phyloP scores from a whole-genome alignment of 306 rosid genomes.

The Urtica urens region DNA sequence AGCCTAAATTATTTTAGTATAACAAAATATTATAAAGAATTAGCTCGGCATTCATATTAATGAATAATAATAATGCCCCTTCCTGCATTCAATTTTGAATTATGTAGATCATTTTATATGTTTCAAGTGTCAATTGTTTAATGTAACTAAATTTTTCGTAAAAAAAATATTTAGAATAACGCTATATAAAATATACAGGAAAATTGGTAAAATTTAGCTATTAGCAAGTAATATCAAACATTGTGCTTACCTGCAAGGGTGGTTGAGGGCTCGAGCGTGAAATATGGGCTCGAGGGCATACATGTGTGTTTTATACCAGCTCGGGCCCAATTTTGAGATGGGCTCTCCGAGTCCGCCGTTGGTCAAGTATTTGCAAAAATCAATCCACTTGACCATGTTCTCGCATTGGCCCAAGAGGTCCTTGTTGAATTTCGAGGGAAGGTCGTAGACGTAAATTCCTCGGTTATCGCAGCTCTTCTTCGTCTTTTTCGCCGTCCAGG shows the following conservation, averaged over 20 bases:
- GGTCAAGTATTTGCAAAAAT: conserved; percentile 42
- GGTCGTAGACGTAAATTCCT: conserved; percentile 58
- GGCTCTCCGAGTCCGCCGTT: conserved; percentile 51
- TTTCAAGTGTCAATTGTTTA: too few relatives aligned
- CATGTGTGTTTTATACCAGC: conserved; percentile 64
- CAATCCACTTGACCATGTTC: conserved; percentile 53
- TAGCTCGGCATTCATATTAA: too few relatives aligned
- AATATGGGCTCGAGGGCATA: conserved; percentile 61
- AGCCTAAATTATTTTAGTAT: too few relatives aligned
- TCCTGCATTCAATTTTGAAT: too few relatives aligned
- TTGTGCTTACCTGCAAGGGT: conserved; percentile 32
- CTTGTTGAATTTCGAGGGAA: conserved; percentile 61
- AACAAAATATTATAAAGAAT: too few relatives aligned
- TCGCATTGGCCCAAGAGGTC: conserved; percentile 58
- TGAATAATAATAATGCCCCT: too few relatives aligned
- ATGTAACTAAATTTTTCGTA: too few relatives aligned
- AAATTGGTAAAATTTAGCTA: too few relatives aligned
- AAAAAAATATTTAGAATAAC: too few relatives aligned
- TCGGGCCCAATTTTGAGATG: conserved; percentile 42
- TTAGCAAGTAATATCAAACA: too few relatives aligned
- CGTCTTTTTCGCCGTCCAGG: conserved; percentile 37
- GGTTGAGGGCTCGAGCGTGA: conserved; percentile 46
- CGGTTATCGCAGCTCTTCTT: conserved; percentile 30
- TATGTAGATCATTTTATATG: too few relatives aligned
- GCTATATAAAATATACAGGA: too few relatives aligned